Base-by-base conservation (phyloP, 495 filamentous ascomycete species). In the Neurospora sp. region DNA sequence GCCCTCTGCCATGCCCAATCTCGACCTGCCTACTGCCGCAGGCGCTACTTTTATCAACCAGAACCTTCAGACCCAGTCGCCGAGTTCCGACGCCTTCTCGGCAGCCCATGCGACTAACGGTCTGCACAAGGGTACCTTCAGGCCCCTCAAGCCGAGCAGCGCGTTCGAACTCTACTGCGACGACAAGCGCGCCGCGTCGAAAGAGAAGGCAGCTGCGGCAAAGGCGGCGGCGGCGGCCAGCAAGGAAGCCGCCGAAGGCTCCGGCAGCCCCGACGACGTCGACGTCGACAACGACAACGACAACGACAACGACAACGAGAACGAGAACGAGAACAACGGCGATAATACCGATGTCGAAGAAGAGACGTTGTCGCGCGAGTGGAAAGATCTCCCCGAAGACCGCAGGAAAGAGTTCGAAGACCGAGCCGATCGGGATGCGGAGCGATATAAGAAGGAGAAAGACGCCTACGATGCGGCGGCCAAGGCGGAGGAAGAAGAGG, bases 231-330 rank as follows among this genome's bases (percentile, higher is more conserved):
- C 81, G 69, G 82, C 86, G 74, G 84, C 83, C 16, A 87, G 86
- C 75, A 93, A 94, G 77, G 87, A 89, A 69, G 84, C 86, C 5
- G 74, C 82, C 39, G 90, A 92, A 73, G 89, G 87, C 12, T 85
- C 90, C 12, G 86, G 96, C 41, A 94, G 94, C 3, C 93, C 93
- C 0, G 90, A 98, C 39, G 94, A 98, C 83, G 27, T 18, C 14
- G 80, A 84, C 1, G 80, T 80, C 40, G 81, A 82, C 31, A 40
- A 98, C 83, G 54, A 62, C 2, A 35, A 35, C 12, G 80, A 84
- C 1, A 80, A 81, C 40, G 81, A 82, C 31, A 40, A 98, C 83
- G 49, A 60, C 4, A 31, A 31, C 27, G 27, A 31, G n/a, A 80
- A 81, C 40, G 81, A 82, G 27, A 40, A 62, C 27, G 80, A 84